These are phyloP conservation scores for Mycena chlorophos DNA, from an alignment of 768 basidiomycete species.

Conservation along the genomic window DNA sequence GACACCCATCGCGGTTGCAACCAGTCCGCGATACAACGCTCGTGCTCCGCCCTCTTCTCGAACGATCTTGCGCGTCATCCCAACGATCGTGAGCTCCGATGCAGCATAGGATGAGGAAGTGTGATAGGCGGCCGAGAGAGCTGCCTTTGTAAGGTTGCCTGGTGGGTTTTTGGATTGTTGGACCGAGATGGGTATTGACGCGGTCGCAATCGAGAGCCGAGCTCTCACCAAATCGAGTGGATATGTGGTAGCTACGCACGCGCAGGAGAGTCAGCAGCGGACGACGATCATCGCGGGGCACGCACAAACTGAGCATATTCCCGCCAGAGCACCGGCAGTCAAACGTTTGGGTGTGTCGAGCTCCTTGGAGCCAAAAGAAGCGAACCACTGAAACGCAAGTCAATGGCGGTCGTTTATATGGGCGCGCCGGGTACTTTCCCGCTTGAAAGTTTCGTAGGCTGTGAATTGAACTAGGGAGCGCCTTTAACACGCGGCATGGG, in stretches of 20 bases:
- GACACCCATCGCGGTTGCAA: slow-evolving; percentile 84
- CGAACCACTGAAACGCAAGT: slow-evolving; percentile 63
- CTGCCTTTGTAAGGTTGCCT: slow-evolving; percentile 30
- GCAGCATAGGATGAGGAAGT: slow-evolving; percentile 40
- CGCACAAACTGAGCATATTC: slow-evolving; percentile 92
- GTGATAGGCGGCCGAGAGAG: slow-evolving; percentile 56
- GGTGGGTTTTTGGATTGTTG: slow-evolving; percentile 16
- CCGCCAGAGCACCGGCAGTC: slow-evolving; percentile 85
- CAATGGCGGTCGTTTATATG: slow-evolving; percentile 21
- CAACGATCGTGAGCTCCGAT: slow-evolving; percentile 69
- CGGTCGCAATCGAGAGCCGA: slow-evolving; percentile 89
- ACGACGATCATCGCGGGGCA: slow-evolving; percentile 25
- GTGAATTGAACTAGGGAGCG: slow-evolving; percentile 64
- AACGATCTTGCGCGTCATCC: slow-evolving; percentile 90
- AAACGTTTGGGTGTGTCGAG: slow-evolving; percentile 90
- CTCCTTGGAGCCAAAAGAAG: slow-evolving; percentile 62
- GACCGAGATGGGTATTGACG: slow-evolving; percentile 56
- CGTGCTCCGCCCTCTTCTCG: slow-evolving; percentile 89
- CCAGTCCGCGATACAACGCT: slow-evolving; percentile 82
- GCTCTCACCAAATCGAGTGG: slow-evolving; percentile 93
- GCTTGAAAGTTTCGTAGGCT: slow-evolving; percentile 89
- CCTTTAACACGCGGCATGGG: not conserved
- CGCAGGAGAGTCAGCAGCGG: slow-evolving; percentile 6
- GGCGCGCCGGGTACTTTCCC: slow-evolving; percentile 41
- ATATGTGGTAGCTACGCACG: slow-evolving; percentile 70